Base-by-base conservation (phyloP, 1,284 basidiomycete species). In the Cutaneotrichosporon sp. region DNA sequence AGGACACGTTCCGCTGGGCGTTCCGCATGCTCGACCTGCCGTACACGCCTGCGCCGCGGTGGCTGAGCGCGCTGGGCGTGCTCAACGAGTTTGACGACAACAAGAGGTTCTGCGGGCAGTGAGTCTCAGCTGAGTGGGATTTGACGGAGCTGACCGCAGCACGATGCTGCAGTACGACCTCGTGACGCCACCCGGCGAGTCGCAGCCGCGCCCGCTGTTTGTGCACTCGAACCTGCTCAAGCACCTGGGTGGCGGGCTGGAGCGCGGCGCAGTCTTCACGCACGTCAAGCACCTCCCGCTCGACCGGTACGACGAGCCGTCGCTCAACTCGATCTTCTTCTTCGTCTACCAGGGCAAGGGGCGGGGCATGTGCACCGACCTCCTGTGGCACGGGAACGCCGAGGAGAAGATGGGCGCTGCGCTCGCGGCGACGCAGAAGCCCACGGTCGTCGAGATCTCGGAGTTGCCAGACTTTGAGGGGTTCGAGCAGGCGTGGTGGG, bases 1-100 rank as follows among this genome's bases (percentile, higher is more conserved):
- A 81, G 68, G 81, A 82, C 65, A 80, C 79, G 31, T 82, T 69
- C 70, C 71, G 79, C 55, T 82, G 81, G 76, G 81, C 78, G 3
- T 82, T 80, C 65, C 75, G 79, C 65, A 70, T 76, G 14, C 67
- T 83, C 25, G 79, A 72, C 34, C 55, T 81, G 3, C 70, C 71
- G 3, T 82, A 77, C 63, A 71, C 72, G 0, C 58, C 72, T 0
- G 73, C 77, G 5, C 79, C 80, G 18, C 75, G 79, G 45, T 82
- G 80, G 80, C 75, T 82, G 57, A 69, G 73, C 6, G 70, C 79
- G 3, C 61, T 81, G 24, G 81, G 81, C 3, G 64, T 71, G 13
- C 45, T 68, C 52, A 70, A 79, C 54, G 16, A 45, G 11, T 16
- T 42, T 4, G 62, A 55, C 42, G 70, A 75, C 6, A 65, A 64